These are phyloP conservation scores for Suhomyces taliae DNA, from an alignment of 1,139 yeast genomes.

Conservation along the genomic window DNA sequence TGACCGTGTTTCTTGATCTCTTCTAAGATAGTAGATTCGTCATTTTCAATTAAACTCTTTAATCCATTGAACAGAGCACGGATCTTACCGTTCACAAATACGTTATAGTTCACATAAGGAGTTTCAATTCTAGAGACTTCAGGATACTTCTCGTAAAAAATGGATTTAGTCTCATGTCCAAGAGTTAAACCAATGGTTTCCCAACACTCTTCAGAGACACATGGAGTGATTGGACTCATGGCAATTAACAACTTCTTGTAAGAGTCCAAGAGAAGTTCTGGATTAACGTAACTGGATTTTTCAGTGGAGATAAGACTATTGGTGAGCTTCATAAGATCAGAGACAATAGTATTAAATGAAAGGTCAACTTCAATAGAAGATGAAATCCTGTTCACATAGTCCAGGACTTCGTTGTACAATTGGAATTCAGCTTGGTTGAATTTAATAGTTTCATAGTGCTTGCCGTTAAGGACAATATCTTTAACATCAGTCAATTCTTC, in stretches of 20 bases:
- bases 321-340: slow-evolving; percentile 87
- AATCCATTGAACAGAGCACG: slow-evolving; percentile 47
- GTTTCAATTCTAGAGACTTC: slow-evolving; percentile 36
- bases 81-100: slow-evolving; percentile 71
- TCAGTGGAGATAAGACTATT: slow-evolving; percentile 47
- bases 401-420: slow-evolving; percentile 59
- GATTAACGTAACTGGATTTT: slow-evolving; percentile 27
- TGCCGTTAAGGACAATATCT: slow-evolving; percentile 26
- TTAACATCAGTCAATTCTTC: slow-evolving; percentile 1
- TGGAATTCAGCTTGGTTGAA: slow-evolving; percentile 49
- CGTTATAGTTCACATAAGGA: slow-evolving; percentile 40
- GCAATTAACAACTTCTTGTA: slow-evolving; percentile 54
- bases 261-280: slow-evolving; percentile 37
- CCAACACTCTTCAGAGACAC: slow-evolving; percentile 82
- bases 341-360: slow-evolving; percentile 78
- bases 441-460: slow-evolving; percentile 13
- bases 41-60: slow-evolving; percentile 29
- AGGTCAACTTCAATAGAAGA: slow-evolving; percentile 58
- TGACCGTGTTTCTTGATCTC: slow-evolving; percentile 10
- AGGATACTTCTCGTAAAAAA: slow-evolving; percentile 61
- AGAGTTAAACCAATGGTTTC: slow-evolving; percentile 43
- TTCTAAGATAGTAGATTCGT: slow-evolving; percentile 24
- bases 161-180: slow-evolving; percentile 31
- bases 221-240: slow-evolving; percentile 78
- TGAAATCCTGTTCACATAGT: slow-evolving; percentile 50